Evolutionary conservation across 108 stramenopile species (phyloP), one percentile per base, ranked within the genome.

Genomic region (Fragilaria crotonensis): DNA sequence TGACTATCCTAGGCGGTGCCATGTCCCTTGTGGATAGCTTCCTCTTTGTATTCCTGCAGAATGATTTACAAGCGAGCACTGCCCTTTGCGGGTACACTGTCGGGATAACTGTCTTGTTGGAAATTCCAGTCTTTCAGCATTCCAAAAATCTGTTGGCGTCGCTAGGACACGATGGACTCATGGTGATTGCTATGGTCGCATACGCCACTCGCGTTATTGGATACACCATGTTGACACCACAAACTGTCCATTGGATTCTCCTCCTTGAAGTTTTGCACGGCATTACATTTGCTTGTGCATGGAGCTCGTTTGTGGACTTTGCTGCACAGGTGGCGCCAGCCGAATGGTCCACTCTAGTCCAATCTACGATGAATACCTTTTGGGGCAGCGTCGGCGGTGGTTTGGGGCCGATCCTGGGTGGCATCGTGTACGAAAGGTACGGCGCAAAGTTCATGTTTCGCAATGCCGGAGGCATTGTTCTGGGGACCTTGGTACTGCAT

Each of bases 251-350:
- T 59, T 61, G 64, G 47, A 66, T 81, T 21, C 62, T 85, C 2
- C 5, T 79, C 4, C 52, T 85, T 14, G 84, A 85, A 50, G 77
- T 80, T 0, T 48, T 85, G 5, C 84, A 85, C 52, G 84, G 84
- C 0, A 55, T 85, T 14, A 85, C 84, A 44, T 79, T 72, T 52
- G 84, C 67, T 3, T 79, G 72, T 54, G 56, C 66, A 5, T 25
- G 58, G 46, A 71, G 78, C 5, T 58, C 66, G 1, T 47, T 67
- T 52, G 71, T 81, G 5, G 80, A 77, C 11, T 78, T 75, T 62
- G 75, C 61, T 7, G 36, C 36, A 11, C 36, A 41, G 14, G 19
- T 50, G 5, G 48, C 48, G 5, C 48, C 48, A 5, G 5, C 18
- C 5, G 48, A 22, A 50, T 50, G 48, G 48, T 50, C 48, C 20